Base-by-base conservation (phyloP, 2,329 filamentous ascomycete genomes). In the Arthrobotrys conoides region DNA sequence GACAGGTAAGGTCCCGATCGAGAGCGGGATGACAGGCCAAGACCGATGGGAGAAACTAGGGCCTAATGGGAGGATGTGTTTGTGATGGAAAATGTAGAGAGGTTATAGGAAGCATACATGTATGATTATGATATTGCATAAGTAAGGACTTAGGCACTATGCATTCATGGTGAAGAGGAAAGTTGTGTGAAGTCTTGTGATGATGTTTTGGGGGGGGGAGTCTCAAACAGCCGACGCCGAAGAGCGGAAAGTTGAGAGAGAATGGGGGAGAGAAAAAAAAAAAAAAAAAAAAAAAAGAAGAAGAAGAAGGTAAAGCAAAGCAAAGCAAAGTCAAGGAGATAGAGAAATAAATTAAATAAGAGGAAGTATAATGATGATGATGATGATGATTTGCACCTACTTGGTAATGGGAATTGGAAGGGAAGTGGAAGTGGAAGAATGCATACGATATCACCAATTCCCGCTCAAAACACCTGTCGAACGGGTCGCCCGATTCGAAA, bases 161-260 rank as follows among this genome's bases (percentile, higher is more conserved):
- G n/a, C n/a, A n/a, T n/a, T 55, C 53, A 64, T 64, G 66, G 55
- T n/a, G 61, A 70, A 68, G 44, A 46, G n/a, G 44, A n/a, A 18
- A 46, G 41, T 24, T 49, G 46, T 49, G 46, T 49, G 46, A 22
- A 24, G 22, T 51, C 12, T 22, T 51, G 48, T 51, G 48, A 20
- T 51, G 57, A 68, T 22, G 67, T 70, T 76, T 80, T 75, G 80
- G 71, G n/a, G n/a, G n/a, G 71, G 46, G 18, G 6, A 8, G 20
- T 22, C 61, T 66, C 71, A 48, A 75, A 67, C 68, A 76, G 53
- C 73, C 67, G 67, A 71, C 71, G 71, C 70, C 73, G 65, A 71
- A 67, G 76, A 61, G 64, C 20, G 65, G 41, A 49, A 41, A 20
- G 24, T 30, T 9, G 27, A 30, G 24, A 18, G 36, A 66, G 20